Conservation (phyloP, 139 green algal species). For the Chlorella sp. region DNA sequence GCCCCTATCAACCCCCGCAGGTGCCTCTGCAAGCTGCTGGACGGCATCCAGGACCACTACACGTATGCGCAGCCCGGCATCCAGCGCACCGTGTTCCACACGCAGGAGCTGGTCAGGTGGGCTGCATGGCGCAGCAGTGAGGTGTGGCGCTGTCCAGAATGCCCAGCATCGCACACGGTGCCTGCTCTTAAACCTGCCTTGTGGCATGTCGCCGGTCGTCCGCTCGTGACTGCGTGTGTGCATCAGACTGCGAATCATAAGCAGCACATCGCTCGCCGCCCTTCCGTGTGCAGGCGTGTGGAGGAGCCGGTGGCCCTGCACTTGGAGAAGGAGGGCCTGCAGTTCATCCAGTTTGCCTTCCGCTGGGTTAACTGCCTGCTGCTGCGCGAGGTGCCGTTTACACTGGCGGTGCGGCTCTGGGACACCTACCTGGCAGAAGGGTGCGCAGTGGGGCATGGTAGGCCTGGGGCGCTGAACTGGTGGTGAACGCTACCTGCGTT, state of each 20-base stretch:
- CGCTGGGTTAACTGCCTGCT: conserved; percentile 99
- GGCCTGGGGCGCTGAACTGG: background rate
- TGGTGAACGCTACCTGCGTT: no score
- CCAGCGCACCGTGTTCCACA: conserved; percentile 88
- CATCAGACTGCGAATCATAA: no score
- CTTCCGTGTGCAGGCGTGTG: conserved; percentile 53
- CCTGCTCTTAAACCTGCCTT: no score
- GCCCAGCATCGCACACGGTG: no score
- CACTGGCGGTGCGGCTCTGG: conserved; percentile 80
- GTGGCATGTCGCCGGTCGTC: no score
- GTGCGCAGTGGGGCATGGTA: background rate
- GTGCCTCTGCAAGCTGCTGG: conserved; percentile 69
- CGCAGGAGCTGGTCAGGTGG: conserved; percentile 85
- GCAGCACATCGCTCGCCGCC: no score
- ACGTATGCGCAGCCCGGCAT: conserved; percentile 97
- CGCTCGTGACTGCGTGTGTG: no score
- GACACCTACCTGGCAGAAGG: conserved; percentile 75
- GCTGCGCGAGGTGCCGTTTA: conserved; percentile 89
- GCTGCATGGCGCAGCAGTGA: background rate
- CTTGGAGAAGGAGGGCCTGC: conserved; percentile 83
- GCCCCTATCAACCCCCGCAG: background rate
- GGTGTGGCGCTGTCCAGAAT: no score
- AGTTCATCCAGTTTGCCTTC: conserved; percentile 98
- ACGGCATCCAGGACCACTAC: conserved; percentile 96
- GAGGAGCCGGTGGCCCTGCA: conserved; percentile 66